Base-by-base conservation (phyloP, 352 stramenopile genomes). In the Phytophthora pseudosyringae region DNA sequence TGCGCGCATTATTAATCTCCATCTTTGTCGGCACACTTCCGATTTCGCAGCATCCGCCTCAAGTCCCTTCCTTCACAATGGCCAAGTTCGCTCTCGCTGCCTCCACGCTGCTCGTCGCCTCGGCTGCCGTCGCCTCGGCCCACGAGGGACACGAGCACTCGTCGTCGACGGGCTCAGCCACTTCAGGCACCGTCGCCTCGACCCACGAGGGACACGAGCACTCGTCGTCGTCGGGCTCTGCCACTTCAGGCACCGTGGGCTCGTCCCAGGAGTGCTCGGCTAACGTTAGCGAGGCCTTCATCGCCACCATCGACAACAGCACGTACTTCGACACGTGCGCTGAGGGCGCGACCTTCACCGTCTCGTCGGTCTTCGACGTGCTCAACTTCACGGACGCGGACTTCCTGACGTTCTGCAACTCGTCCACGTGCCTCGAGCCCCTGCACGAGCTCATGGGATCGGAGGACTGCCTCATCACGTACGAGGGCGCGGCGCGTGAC, bases 341-440 rank as follows among this genome's bases (percentile, higher is more conserved):
- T 2, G 60, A 77, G 56, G 78, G 71, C 56, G 63, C 64, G 36
- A 85, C 69, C 0, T 90, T 83, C 66, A 81, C 74, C 49, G 33
- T 90, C 54, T 67, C 68, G 61, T 73, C 53, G 18, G 49, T 82
- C 28, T 82, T 86, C 44, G 78, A 82, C 44, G 75, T 74, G 25
- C 53, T 70, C 9, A 80, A 88, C 46, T 78, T 91, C 44, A 76
- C 68, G 28, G 36, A 54, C 28, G 8, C 59, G 11, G 75, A 89
- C 16, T 77, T 91, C n/a, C 12, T 85, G 25, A 54, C 56, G 43
- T 89, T 86, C 55, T 90, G 82, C 67, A 75, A 81, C 52, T 85
- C 77, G 49, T 77, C 67, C 6, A 67, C 53, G 16, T 91, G 82
- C 51, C 73, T 91, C 33, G 69, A 75, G 21, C 82, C 82, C 6